Base-by-base conservation (phyloP, 176 grass and related monocot genomes). In the Oryza glumipatula region DNA sequence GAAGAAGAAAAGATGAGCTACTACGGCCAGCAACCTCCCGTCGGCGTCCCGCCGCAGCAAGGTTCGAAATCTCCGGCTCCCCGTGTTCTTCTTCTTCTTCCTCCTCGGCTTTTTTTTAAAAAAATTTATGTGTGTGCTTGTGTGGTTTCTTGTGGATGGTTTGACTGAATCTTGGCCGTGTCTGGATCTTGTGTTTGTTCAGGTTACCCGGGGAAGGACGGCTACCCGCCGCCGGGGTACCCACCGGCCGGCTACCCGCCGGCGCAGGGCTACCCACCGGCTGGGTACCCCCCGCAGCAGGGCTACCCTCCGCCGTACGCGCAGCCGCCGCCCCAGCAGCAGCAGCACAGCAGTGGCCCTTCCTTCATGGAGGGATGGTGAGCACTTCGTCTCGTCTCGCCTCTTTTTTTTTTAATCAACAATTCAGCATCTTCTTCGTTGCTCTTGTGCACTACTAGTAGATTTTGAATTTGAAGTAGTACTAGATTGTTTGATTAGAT, bases 21-120 rank as follows among this genome's bases (percentile, higher is more conserved):
- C 92, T 94, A 94, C 88, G 52, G 52, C 86, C 92, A 94, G 88
- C 87, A 90, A 74, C 82, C 88, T 16, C 88, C 92, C 39, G 92
- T 94, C 80, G 88, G 92, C 86, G 92, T 86, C 65, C 92, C 92
- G 77, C 92, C 92, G 75, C 88, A 88, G 70, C 92, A 94, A 88
- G 92, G 92, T 94, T 33, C 9, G 45, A 19, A 17, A 4, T 24
- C 4, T 19, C 24, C 80, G 19, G 54, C 52, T 36, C 21, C 7
- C 9, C 38, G 16, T 65, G 3, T 21, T n/a, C 30, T 21, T 35
- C 15, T 35, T 69, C 49, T 3, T 5, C 35, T 5, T 36, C 30
- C 2, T 32, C 49, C 33, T 16, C 14, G 21, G 30, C 30, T 19
- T 76, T 13, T 16, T 4, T 73, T 49, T 12, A 1, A 28, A 28